phyloP scores from a whole-genome alignment of 2,329 filamentous ascomycete genomes.

The Chalara sp. region DNA sequence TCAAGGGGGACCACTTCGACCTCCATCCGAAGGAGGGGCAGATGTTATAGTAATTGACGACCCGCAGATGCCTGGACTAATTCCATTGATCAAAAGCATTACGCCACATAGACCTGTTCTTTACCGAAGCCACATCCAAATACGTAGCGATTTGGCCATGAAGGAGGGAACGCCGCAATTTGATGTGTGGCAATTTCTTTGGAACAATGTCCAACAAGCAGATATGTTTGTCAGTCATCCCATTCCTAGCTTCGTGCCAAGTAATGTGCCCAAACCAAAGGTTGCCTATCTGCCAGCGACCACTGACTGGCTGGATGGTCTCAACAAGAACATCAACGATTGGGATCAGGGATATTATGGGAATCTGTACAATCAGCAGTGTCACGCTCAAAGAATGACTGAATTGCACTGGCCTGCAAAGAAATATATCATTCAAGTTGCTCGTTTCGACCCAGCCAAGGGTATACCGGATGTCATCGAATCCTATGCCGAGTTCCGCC shows the following conservation, averaged over 20 bases:
- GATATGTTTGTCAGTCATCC: constrained; percentile 82
- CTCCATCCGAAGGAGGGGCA: constrained; percentile 62
- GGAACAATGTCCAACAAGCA: constrained; percentile 61
- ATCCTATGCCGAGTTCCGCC: constrained; percentile 66
- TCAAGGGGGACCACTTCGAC: constrained; percentile 58
- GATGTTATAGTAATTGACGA: constrained; percentile 76
- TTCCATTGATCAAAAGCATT: constrained; percentile 64
- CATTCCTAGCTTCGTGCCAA: constrained; percentile 67
- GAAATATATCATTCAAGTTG: constrained; percentile 73
- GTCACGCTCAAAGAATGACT: constrained; percentile 53
- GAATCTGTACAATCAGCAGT: constrained; percentile 62
- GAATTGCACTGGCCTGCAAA: constrained; percentile 42
- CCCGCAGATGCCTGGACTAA: constrained; percentile 76
- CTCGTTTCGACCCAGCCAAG: constrained; percentile 78
- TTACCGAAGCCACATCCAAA: constrained; percentile 78
- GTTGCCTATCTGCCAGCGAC: constrained; percentile 74
- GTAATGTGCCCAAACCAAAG: constrained; percentile 55
- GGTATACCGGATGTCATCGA: constrained; percentile 73
- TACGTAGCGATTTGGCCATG: constrained; percentile 66
- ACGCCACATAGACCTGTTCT: constrained; percentile 71
- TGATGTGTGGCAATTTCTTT: constrained; percentile 70
- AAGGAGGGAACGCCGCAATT: constrained; percentile 58
- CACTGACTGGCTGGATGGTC: constrained; percentile 77
- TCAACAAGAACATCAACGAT: constrained; percentile 67
- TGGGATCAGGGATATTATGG: constrained; percentile 71